These are phyloP conservation scores for Zygosaccharomyces sapae DNA, from an alignment of 1,139 yeast genomes.

Conservation along the genomic window DNA sequence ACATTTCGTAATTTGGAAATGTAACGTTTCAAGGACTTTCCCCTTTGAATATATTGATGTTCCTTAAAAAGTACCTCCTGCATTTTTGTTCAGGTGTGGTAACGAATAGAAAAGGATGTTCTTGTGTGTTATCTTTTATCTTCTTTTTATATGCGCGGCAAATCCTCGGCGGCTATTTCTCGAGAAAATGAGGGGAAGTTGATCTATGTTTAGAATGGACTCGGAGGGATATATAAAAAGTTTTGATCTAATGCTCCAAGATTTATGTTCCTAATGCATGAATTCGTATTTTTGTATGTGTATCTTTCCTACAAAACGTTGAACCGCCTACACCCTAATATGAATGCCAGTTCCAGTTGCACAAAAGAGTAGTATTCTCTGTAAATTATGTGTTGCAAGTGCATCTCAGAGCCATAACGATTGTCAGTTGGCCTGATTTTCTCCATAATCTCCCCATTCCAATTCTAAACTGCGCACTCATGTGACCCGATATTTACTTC, in stretches of 20 bases:
- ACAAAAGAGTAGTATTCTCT: no score
- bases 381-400: no score
- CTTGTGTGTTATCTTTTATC: background rate
- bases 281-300: no score
- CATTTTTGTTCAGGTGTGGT: background rate
- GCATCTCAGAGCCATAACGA: no score
- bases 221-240: background rate
- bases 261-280: no score
- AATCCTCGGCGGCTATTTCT: constrained; percentile 2
- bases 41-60: background rate
- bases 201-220: background rate
- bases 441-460: no score
- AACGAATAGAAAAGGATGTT: background rate
- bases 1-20: background rate
- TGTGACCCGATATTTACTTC: no score
- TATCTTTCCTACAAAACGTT: no score
- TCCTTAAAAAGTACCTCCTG: background rate
- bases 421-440: no score
- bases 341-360: no score
- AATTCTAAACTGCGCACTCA: no score
- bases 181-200: background rate
- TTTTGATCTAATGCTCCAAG: background rate
- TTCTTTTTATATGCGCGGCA: background rate
- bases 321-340: no score
- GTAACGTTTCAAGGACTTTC: background rate